Conservation (phyloP, 2,329 filamentous ascomycete species). For the Scedosporium minutisporum region DNA sequence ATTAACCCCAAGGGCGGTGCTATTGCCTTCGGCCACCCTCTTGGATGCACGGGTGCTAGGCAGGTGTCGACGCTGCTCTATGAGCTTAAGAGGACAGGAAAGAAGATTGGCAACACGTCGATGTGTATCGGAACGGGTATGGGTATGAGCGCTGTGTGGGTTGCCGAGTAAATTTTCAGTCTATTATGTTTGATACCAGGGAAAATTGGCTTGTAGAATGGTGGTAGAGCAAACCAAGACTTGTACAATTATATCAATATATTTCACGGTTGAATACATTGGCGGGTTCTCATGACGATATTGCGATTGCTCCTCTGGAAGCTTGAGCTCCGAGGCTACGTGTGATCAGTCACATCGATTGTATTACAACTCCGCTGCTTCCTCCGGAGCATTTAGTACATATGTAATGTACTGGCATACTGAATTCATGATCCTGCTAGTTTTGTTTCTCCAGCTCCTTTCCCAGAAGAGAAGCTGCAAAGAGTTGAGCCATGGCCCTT, state of each 20-base stretch:
- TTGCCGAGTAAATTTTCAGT: conserved; percentile 59
- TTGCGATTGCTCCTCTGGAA: neutral
- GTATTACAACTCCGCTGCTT: too few relatives aligned
- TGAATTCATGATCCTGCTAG: too few relatives aligned
- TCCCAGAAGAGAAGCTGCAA: too few relatives aligned
- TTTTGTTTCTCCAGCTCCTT: too few relatives aligned
- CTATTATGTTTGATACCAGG: neutral
- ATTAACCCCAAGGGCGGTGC: conserved; percentile 96
- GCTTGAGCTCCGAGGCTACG: neutral
- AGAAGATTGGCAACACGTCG: conserved; percentile 83
- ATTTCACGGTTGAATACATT: neutral
- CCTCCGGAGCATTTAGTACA: too few relatives aligned
- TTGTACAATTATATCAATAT: neutral
- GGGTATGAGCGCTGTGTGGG: conserved; percentile 97
- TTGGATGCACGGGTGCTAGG: conserved; percentile 87
- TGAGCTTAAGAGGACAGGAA: conserved; percentile 73
- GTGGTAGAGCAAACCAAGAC: neutral
- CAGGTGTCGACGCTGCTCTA: conserved; percentile 89
- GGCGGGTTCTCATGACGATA: neutral
- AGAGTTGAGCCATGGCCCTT: too few relatives aligned
- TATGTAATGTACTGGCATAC: too few relatives aligned
- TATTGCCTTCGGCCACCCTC: conserved; percentile 90
- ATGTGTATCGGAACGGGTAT: conserved; percentile 98
- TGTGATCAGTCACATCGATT: too few relatives aligned
- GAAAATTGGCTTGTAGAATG: neutral